Evolutionary conservation across 352 stramenopile genomes (phyloP), one percentile per base, ranked within the genome.

Genomic region (Phytophthora idaei): DNA sequence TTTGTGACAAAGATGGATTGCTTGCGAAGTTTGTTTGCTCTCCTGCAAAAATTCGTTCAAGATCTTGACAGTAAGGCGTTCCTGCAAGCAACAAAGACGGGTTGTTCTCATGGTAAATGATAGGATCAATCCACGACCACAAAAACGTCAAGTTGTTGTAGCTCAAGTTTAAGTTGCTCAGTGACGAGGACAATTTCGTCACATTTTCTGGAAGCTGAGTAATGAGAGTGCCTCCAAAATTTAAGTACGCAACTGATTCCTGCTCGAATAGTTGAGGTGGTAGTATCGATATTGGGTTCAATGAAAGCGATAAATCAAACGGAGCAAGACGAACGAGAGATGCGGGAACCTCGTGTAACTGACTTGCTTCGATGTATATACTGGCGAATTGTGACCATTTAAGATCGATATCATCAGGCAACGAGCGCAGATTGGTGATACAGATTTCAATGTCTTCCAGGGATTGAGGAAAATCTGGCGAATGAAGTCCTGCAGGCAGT

Each of bases 351-450:
- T 67, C 51, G 34, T 7, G n/a, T 1, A 72, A 42, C 28, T 68
- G 17, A 36, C 51, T 64, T 36, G 42, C 45, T 45, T 72, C 64
- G 12, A 72, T 56, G n/a, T 68, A 67, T 17, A 72, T 59, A n/a
- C 50, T 51, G 11, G 37, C 64, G 3, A 37, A 29, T 14, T 64
- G 34, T 29, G 65, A 37, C 77, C 77, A 89, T 21, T 57, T 59
- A 17, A 64, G 5, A 58, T 81, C 60, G 8, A 89, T 39, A 42
- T 83, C 53, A 4, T 61, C 27, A 9, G 77, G 80, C 2, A 85
- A 64, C 3, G 59, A 15, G 0, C 48, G 65, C 12, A 89, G 59
- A 50, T 80, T 81, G 14, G 59, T 73, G 17, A 39, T 46, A 5
- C 28, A 63, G 51, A 85, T 52, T 28, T 81, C 73, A 25, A 87